Base-by-base conservation (phyloP, 2,329 filamentous ascomycete genomes). In the Clonostachys byssicola region DNA sequence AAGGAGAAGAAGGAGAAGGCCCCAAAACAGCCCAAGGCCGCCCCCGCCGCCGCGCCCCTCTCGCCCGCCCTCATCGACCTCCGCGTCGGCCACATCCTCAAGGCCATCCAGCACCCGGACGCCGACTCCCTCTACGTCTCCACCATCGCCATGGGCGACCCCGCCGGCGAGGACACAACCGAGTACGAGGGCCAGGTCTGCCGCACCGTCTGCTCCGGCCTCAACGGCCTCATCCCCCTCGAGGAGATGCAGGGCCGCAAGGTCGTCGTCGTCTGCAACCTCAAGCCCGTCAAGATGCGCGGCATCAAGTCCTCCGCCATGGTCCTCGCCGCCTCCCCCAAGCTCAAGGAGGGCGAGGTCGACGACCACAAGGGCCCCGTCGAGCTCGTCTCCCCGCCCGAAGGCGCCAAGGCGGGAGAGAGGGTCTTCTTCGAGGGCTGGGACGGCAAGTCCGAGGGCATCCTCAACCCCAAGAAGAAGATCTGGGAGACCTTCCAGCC, bases 401-500 rank as follows among this genome's bases (percentile, higher is more conserved):
- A 77, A 16, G 89, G 81, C 39, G 78, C 89, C 40, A 82, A 85
- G 62, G 89, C 92, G 6, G 94, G 94, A 49, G 90, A 96, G 64
- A 78, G 89, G 13, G 88, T 97, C 45, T 92, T 78, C 77, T 99
- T 99, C 64, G 89, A 97, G 64, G 94, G 94, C 43, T 99, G 89
- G 85, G 79, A 89, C 67, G 92, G 90, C 50, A 88, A 95, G 75
- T 91, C 94, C 1, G 94, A 99, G 78, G 86, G 86, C 52, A 83
- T 92, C 45, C 79, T 99, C 49, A 99, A 97, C 78, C 94, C 94
- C 49, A 99, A 99, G 86, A 99, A 97, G 85, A 97, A 97, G 85
- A 76, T 97, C 51, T 97, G 92, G 92, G 94, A 99, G 78, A 89
- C 80, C 10, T 89, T 96, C 71, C 92, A 97, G 77, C 91, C 92